Evolutionary conservation across 192 early-diverging fungal species (phyloP), one percentile per base, ranked within the genome.

Genomic region (Allomyces arbusculus): DNA sequence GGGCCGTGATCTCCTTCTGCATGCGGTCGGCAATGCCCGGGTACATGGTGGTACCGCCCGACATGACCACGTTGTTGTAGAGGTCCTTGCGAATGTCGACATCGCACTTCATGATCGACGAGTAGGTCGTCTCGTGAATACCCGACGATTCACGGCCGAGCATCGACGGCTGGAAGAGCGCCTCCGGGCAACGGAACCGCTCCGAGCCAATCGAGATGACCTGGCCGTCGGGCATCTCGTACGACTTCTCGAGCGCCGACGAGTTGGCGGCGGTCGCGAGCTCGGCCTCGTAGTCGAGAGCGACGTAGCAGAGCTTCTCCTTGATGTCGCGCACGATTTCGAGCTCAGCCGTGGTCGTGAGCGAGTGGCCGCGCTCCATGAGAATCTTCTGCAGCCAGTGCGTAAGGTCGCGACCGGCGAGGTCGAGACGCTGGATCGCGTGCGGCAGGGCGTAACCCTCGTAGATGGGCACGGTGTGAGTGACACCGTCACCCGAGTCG

Each of bases 301-400:
- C 79, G 45, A 79, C 78, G 70, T 79, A 79, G 74, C 76, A 78
- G 58, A 82, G 80, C 77, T 78, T 82, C 70, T 82, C 80, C 73
- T 83, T 83, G 74, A 83, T 80, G 70, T 83, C 80, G 68, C 80
- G 78, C 63, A 83, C 78, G 69, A 82, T 82, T 82, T 83, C 82
- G 63, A 72, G 71, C 63, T 80, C 79, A 62, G 79, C 79, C 33
- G 78, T 70, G 66, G 77, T 82, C 66, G 79, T 80, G 70, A 80
- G 76, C 14, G 75, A 71, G 80, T 83, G 74, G 64, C 82, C 80
- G 64, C 80, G 78, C 71, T 83, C 78, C 64, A 76, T 80, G 65
- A 83, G 77, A 69, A 82, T 73, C 71, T 75, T 79, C 75, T 73
- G 72, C 40, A 75, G 64, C 68, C 73, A 67, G 61, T 75, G 66